phyloP scores from a whole-genome alignment of 2,329 filamentous ascomycete species.

The Diplocarpon mali region DNA sequence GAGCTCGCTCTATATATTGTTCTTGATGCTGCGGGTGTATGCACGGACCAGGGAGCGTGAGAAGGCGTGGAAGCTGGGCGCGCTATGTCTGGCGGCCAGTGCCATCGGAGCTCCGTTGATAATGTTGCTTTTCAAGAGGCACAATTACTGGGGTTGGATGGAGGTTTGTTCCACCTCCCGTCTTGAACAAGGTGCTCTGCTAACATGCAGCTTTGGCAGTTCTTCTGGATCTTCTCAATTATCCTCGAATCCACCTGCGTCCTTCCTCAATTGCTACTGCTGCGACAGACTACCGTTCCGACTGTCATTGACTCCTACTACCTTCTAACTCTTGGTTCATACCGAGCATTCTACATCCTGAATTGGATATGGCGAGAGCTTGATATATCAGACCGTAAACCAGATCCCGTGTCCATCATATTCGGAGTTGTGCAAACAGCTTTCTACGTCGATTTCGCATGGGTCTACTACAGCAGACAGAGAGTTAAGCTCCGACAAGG shows the following conservation, averaged over 20 bases:
- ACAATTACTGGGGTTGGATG: slow-evolving; percentile 36
- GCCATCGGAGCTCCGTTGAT: slow-evolving; percentile 60
- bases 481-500: slow-evolving; percentile 86
- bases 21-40: slow-evolving; percentile 76
- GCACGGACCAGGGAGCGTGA: slow-evolving; percentile 83
- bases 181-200: not conserved
- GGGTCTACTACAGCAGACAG: slow-evolving; percentile 92
- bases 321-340: slow-evolving; percentile 74
- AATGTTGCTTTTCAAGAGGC: slow-evolving; percentile 53
- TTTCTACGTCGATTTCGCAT: slow-evolving; percentile 87
- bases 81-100: slow-evolving; percentile 54
- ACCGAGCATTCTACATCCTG: slow-evolving; percentile 78
- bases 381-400: slow-evolving; percentile 47
- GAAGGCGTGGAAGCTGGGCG: slow-evolving; percentile 85
- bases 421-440: slow-evolving; percentile 85
- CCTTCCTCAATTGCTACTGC: slow-evolving; percentile 79
- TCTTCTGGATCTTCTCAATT: slow-evolving; percentile 79
- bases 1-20: slow-evolving; percentile 77
- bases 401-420: slow-evolving; percentile 64
- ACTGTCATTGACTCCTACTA: slow-evolving; percentile 98
- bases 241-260: slow-evolving; percentile 87
- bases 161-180: slow-evolving; percentile 32
- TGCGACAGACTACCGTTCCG: slow-evolving; percentile 88
- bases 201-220: slow-evolving; percentile 35
- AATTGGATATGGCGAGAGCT: slow-evolving; percentile 74